Percentiles rank a stretch among this genome's conserved stretches.
These are phyloP conservation scores for Eucalyptus grandis DNA, from an alignment of 345 rosid species.

Conservation along the genomic window DNA sequence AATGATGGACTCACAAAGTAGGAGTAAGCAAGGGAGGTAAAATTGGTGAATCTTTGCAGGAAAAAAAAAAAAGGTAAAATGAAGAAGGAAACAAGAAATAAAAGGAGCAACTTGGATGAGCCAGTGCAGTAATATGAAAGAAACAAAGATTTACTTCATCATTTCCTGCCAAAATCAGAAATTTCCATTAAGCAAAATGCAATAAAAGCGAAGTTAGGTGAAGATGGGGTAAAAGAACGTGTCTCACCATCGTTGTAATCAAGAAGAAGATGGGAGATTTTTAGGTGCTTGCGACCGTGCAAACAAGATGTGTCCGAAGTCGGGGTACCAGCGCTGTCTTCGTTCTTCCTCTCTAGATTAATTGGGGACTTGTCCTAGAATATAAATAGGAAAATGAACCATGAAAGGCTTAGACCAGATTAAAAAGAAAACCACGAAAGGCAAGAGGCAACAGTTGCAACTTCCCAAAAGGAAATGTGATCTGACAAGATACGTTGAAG, in stretches of 20 bases:
- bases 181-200: neutral
- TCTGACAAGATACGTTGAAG: neutral
- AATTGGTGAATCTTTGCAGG: no score
- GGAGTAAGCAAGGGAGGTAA: no score
- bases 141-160: no score
- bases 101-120: no score
- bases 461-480: neutral
- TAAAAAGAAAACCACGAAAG: no score
- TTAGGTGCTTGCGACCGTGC: neutral
- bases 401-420: neutral
- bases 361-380: neutral
- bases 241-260: neutral
- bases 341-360: neutral
- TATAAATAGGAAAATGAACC: neutral
- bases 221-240: neutral
- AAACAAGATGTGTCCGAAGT: neutral
- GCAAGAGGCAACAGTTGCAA: neutral
- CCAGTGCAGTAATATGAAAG: no score
- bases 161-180: neutral
- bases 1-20: no score
- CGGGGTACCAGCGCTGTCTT: neutral
- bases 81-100: no score
- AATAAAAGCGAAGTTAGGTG: neutral
- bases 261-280: neutral
- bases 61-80: no score